Conservation (phyloP, 1,139 yeast species). For the Saccharomyces pastorianus region DNA sequence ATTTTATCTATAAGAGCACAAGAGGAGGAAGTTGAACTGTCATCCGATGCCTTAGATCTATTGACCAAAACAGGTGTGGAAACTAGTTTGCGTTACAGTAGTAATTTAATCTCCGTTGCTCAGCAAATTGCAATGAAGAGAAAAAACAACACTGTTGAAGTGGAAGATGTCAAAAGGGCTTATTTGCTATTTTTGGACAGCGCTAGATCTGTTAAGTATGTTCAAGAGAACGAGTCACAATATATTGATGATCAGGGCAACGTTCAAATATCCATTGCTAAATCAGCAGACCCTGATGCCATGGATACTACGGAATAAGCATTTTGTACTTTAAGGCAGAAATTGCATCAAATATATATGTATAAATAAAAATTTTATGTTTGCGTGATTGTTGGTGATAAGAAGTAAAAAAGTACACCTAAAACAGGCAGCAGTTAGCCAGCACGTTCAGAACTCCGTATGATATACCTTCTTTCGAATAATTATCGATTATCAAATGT, state of each 20-base stretch:
- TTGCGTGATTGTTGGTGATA: constrained; percentile 3
- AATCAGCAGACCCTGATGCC: constrained; percentile 14
- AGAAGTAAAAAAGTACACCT: not conserved
- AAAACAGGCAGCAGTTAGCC: not conserved
- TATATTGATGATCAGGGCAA: constrained; percentile 68
- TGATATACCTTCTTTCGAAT: not conserved
- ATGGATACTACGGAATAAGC: constrained; percentile 30
- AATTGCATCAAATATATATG: constrained; percentile 4
- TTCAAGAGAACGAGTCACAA: constrained; percentile 59
- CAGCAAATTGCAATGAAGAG: constrained; percentile 79
- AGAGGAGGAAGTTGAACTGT: constrained; percentile 89
- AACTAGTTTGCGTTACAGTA: constrained; percentile 85
- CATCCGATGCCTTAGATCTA: constrained; percentile 76
- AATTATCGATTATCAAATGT: constrained; percentile 1
- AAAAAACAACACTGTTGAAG: constrained; percentile 61
- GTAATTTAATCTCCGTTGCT: constrained; percentile 83
- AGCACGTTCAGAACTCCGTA: not conserved
- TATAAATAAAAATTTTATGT: not conserved
- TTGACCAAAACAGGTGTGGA: constrained; percentile 90
- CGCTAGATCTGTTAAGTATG: constrained; percentile 73
- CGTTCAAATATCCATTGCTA: constrained; percentile 41
- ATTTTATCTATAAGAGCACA: constrained; percentile 87
- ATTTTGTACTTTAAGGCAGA: not conserved
- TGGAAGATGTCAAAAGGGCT: constrained; percentile 79
- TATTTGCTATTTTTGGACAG: constrained; percentile 84